A percentile compares a stretch with the other conserved stretches of the same genome.
Conservation (phyloP, 2,329 filamentous ascomycete species). For the Ophiostoma himal-ulmi region DNA sequence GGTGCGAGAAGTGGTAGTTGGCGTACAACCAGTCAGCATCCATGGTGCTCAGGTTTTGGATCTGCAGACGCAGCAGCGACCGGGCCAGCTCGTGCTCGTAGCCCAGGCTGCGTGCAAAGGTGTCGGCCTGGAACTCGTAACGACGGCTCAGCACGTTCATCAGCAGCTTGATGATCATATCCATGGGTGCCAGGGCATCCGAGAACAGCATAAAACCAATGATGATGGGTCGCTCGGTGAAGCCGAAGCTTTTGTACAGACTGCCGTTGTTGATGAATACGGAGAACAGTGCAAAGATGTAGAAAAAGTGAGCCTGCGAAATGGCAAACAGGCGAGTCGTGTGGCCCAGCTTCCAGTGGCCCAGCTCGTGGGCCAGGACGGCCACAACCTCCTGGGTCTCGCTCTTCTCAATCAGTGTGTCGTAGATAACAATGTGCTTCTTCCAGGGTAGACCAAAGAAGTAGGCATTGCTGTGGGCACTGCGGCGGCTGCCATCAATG, state of each 20-base stretch:
- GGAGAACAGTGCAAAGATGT: slow-evolving; percentile 93
- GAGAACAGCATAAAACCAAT: slow-evolving; percentile 98
- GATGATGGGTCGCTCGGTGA: slow-evolving; percentile 82
- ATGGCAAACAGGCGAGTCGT: slow-evolving; percentile 88
- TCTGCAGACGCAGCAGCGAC: slow-evolving; percentile 93
- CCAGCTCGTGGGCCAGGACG: slow-evolving; percentile 89
- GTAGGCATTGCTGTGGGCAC: slow-evolving; percentile 81
- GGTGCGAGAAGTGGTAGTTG: slow-evolving; percentile 97
- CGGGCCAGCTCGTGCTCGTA: slow-evolving; percentile 76
- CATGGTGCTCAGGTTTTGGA: slow-evolving; percentile 97
- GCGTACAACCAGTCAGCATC: slow-evolving; percentile 98
- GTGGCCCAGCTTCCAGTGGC: slow-evolving; percentile 94
- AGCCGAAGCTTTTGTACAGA: slow-evolving; percentile 87
- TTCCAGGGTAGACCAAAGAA: slow-evolving; percentile 99
- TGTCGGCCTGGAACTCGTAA: slow-evolving; percentile 95
- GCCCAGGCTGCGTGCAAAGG: slow-evolving; percentile 78
- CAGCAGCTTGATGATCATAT: slow-evolving; percentile 86
- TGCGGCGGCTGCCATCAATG: slow-evolving; percentile 86
- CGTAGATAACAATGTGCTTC: slow-evolving; percentile 99
- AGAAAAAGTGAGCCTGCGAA: slow-evolving; percentile 88
- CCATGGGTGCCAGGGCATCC: slow-evolving; percentile 89
- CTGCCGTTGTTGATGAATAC: slow-evolving; percentile 95
- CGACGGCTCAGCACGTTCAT: slow-evolving; percentile 94
- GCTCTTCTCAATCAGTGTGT: slow-evolving; percentile 94
- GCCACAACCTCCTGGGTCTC: slow-evolving; percentile 88